Conservation (phyloP, 768 basidiomycete species). For the Calvatia gigantea region DNA sequence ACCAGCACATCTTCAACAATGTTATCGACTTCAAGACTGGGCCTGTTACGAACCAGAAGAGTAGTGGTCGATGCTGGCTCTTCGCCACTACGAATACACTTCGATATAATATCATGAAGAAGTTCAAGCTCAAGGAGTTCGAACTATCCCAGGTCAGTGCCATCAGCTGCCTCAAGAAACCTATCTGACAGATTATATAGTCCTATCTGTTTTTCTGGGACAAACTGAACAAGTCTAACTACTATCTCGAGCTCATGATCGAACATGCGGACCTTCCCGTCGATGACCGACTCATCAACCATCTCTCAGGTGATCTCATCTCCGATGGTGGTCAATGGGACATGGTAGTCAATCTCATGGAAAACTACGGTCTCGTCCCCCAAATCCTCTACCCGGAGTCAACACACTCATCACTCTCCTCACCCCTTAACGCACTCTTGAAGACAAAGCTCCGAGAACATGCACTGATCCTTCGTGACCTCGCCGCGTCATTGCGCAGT, state of each 20-base stretch:
- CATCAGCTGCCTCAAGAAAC: neutral
- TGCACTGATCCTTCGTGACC: constrained; percentile 72
- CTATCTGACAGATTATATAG: constrained; percentile 29
- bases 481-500: constrained; percentile 50
- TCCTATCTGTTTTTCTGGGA: constrained; percentile 96
- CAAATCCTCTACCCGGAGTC: constrained; percentile 83
- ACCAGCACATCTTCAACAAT: constrained; percentile 81
- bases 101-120: constrained; percentile 81
- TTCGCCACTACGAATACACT: constrained; percentile 90
- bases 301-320: constrained; percentile 74
- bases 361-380: constrained; percentile 86
- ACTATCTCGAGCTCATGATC: constrained; percentile 86
- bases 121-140: constrained; percentile 82
- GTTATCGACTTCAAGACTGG: constrained; percentile 76
- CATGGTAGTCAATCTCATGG: constrained; percentile 63
- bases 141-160: constrained; percentile 77
- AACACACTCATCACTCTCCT: constrained; percentile 71
- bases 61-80: constrained; percentile 91
- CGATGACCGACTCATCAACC: constrained; percentile 78
- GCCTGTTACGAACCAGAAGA: constrained; percentile 85
- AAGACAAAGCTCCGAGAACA: constrained; percentile 93
- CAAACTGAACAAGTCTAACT: constrained; percentile 91
- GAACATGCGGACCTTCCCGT: constrained; percentile 75
- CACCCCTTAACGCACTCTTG: constrained; percentile 71
- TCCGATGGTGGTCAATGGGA: constrained; percentile 96